Base-by-base conservation (phyloP, 2,329 filamentous ascomycete species). In the Cadophora sp. region DNA sequence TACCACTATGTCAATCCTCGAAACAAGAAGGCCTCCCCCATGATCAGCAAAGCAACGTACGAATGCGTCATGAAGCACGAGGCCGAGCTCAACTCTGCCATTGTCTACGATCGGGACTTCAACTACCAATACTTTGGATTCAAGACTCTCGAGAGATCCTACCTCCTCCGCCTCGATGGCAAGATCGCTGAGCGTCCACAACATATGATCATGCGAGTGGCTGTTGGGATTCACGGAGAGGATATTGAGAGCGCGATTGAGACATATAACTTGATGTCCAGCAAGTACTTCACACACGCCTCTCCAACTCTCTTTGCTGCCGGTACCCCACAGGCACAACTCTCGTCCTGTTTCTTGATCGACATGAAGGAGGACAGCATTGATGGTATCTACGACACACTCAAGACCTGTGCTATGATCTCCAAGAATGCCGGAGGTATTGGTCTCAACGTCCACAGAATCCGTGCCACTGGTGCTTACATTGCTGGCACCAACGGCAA, bases 81-180 rank as follows among this genome's bases (percentile, higher is more conserved):
- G 76, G 96, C 97, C 65, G 96, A 99, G 82, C 87, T 99, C 66
- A 97, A 99, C 85, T 98, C 95, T 51, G 96, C 96, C 76, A 98
- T 99, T 79, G 95, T 99, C 76, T 99, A 98, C 77, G 96, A 99
- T 83, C 92, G 96, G 74, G 96, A 99, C 80, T 99, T 99, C 87
- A 97, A 98, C 87, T 99, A 99, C 85, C 96, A 99, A 84, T 99
- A 97, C 84, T 99, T 99, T 77, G 96, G 96, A 72, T 99, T 99
- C 89, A 99, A 99, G 88, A 99, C 96, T 8, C 85, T 99, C 47
- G 96, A 99, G 85, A 91, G 96, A 68, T 99, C 96, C 77, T 99
- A 99, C 78, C 90, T 99, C 62, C 90, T 99, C 73, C 94, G 96
- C 79, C 91, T 98, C 73, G 88, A 97, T 76, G 94, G 94, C 79